Evolutionary conservation across 352 stramenopile species (phyloP).

Genomic region (Phytophthora melonis): DNA sequence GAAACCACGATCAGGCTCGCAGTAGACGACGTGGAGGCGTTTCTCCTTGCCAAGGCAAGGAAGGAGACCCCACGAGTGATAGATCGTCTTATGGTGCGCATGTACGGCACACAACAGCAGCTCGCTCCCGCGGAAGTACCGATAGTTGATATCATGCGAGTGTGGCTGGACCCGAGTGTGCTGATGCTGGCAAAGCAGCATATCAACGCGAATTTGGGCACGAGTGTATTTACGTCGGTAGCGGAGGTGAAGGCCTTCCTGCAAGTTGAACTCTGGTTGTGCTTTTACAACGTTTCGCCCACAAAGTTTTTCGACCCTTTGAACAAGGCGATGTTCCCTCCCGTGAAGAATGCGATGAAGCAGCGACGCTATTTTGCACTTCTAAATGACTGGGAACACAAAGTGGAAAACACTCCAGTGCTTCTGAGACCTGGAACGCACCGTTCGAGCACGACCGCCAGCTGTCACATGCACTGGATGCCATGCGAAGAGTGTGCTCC

Average conservation of each 20-base stretch:
- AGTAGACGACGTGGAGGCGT: background rate
- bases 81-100: constrained; percentile 4
- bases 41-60: background rate
- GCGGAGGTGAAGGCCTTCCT: constrained; percentile 1
- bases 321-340: constrained; percentile 3
- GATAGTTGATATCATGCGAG: constrained; percentile 5
- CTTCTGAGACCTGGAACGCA: constrained; percentile 2
- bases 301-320: background rate
- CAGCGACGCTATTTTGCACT: constrained; percentile 1
- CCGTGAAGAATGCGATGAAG: constrained; percentile 3
- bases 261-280: constrained; percentile 6
- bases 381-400: constrained; percentile 1
- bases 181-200: constrained; percentile 7
- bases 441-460: constrained; percentile 1
- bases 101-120: constrained; percentile 1
- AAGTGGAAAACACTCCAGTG: background rate
- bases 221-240: background rate
- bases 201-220: constrained; percentile 8
- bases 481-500: constrained; percentile 4
- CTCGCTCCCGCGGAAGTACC: background rate
- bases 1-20: background rate
- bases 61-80: background rate
- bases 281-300: constrained; percentile 7
- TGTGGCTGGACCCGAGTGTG: background rate
- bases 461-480: background rate